Evolutionary conservation across 2,329 filamentous ascomycete species (phyloP).

Genomic region (Microcyclosporella mali): DNA sequence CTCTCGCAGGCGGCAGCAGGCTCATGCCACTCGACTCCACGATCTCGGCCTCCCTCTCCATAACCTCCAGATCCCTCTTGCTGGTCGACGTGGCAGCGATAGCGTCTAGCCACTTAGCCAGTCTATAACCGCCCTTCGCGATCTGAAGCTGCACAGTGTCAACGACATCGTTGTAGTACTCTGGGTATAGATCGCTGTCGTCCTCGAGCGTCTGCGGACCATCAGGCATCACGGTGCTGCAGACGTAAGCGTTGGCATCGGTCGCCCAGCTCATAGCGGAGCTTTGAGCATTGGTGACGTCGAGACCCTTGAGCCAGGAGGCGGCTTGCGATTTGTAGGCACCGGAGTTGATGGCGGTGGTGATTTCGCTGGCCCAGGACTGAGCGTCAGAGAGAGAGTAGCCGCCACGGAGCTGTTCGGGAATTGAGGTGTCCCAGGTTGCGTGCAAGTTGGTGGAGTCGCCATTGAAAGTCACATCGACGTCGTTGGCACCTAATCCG

Average conservation of each 20-base stretch:
- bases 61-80: neutral
- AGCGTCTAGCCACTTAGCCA: conserved; percentile 33
- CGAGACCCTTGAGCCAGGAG: conserved; percentile 35
- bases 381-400: conserved; percentile 35
- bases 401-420: conserved; percentile 38
- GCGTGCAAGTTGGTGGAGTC: conserved; percentile 38
- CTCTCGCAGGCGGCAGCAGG: neutral
- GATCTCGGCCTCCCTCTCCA: neutral
- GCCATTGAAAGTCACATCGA: conserved; percentile 40
- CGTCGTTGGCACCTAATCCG: conserved; percentile 39
- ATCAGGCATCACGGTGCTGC: conserved; percentile 36
- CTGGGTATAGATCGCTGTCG: conserved; percentile 31
- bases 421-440: conserved; percentile 42
- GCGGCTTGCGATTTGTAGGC: conserved; percentile 30
- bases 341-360: conserved; percentile 35
- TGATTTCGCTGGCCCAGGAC: conserved; percentile 35
- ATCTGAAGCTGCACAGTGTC: conserved; percentile 39
- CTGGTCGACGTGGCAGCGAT: conserved; percentile 23
- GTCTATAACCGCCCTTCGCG: conserved; percentile 37
- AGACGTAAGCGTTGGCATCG: conserved; percentile 40
- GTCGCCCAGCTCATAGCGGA: conserved; percentile 38
- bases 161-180: conserved; percentile 32
- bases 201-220: conserved; percentile 33
- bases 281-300: conserved; percentile 31
- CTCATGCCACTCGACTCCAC: too few relatives aligned